A percentile compares a stretch with the other conserved stretches of the same genome.
phyloP scores from a whole-genome alignment of 768 basidiomycete genomes.

The Lanmaoa rubissima region DNA sequence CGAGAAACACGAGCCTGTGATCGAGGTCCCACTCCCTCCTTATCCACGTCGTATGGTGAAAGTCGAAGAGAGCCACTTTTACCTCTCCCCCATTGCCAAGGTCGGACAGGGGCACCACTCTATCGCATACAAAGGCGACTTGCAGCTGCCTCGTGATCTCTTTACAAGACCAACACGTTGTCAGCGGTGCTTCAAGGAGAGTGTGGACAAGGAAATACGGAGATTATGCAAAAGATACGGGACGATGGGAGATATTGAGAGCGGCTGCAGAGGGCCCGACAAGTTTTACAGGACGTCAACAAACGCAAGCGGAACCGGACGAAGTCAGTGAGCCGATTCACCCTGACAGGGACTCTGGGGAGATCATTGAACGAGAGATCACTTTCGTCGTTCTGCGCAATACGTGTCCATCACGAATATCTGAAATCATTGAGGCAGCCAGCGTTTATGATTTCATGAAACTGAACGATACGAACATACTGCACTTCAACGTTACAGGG shows the following conservation, averaged over 20 bases:
- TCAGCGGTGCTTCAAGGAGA: conserved; percentile 35
- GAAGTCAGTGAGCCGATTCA: neutral
- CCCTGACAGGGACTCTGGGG: conserved; percentile 1
- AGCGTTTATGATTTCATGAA: conserved; percentile 3
- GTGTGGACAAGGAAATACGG: conserved; percentile 23
- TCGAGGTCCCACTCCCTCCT: conserved; percentile 33
- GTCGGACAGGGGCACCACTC: conserved; percentile 55
- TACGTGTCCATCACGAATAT: neutral
- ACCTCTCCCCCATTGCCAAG: conserved; percentile 38
- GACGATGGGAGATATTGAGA: conserved; percentile 21
- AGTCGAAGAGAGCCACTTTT: conserved; percentile 46
- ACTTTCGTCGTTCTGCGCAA: conserved; percentile 2
- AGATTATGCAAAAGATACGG: conserved; percentile 19
- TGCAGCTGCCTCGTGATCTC: conserved; percentile 47
- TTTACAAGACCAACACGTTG: conserved; percentile 39
- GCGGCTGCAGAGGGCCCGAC: conserved; percentile 9
- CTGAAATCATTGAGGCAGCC: neutral
- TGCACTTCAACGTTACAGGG: neutral
- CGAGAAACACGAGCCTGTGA: conserved; percentile 24
- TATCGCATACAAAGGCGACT: conserved; percentile 46
- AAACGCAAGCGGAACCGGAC: neutral
- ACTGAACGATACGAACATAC: accelerated
- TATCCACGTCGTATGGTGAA: conserved; percentile 18
- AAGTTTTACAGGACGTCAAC: neutral
- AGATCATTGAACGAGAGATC: conserved; percentile 20